Evolutionary conservation across 495 filamentous ascomycete species (phyloP).

Genomic region (Penicillium parvum): DNA sequence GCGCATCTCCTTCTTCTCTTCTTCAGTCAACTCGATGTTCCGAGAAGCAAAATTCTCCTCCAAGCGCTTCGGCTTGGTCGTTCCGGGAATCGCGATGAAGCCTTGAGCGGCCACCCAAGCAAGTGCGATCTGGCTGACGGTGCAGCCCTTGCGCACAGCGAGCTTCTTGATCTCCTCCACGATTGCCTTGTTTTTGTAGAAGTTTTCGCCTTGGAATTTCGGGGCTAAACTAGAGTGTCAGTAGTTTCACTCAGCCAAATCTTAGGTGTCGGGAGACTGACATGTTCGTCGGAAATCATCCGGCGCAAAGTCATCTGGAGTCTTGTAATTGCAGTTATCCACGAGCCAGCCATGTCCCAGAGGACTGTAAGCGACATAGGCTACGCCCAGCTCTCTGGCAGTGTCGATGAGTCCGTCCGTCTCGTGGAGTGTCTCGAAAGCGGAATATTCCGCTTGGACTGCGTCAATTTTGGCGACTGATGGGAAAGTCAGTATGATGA

Average conservation of each 20-base stretch:
- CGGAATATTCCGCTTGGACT: conserved; percentile 49
- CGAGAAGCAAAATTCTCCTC: conserved; percentile 42
- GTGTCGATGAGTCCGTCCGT: conserved; percentile 38
- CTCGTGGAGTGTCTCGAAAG: conserved; percentile 47
- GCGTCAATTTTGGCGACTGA: conserved; percentile 48
- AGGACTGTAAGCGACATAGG: conserved; percentile 44
- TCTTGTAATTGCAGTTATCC: conserved; percentile 39
- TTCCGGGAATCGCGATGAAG: conserved; percentile 45
- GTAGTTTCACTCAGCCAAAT: neutral
- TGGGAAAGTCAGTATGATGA: conserved; percentile 3
- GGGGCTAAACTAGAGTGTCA: conserved; percentile 22
- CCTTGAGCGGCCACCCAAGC: conserved; percentile 47
- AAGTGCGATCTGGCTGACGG: conserved; percentile 38
- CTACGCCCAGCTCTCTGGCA: conserved; percentile 36
- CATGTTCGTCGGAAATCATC: conserved; percentile 39
- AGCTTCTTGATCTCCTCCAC: conserved; percentile 43
- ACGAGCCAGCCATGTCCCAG: conserved; percentile 46
- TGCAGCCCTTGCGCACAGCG: conserved; percentile 34
- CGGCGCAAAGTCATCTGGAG: conserved; percentile 41
- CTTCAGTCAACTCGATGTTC: conserved; percentile 32
- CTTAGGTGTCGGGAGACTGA: conserved; percentile 6
- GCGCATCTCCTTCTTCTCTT: conserved; percentile 35
- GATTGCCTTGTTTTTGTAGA: conserved; percentile 44
- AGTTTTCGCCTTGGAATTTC: conserved; percentile 50
- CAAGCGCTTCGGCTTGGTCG: conserved; percentile 40